Percentiles rank a stretch among this genome's conserved stretches.
Conservation (phyloP, 345 rosid species). For the Theobroma cacao region DNA sequence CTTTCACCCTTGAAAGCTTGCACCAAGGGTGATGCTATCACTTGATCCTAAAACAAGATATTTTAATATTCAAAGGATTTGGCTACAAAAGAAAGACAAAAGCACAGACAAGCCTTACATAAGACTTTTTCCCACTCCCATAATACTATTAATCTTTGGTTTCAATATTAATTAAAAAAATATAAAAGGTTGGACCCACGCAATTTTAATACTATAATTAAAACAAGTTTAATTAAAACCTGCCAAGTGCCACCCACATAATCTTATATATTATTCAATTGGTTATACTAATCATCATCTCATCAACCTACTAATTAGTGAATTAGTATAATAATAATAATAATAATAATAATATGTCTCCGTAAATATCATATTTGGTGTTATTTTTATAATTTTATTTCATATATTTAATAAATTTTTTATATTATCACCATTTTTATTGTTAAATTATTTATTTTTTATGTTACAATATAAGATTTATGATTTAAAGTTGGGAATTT, state of each 20-base stretch:
- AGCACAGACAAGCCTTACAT: slow-evolving; percentile 8
- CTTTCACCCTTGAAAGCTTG: background rate
- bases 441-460: no score
- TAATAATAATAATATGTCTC: no score
- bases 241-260: background rate
- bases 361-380: no score
- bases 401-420: no score
- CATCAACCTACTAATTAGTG: slow-evolving; percentile 7
- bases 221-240: background rate
- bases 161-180: background rate
- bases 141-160: background rate
- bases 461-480: no score
- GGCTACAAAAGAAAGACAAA: slow-evolving; percentile 14
- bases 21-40: background rate
- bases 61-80: background rate
- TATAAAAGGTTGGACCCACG: slow-evolving; percentile 6
- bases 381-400: no score
- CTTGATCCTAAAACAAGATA: background rate
- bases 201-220: background rate
- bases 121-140: slow-evolving; percentile 13
- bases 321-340: no score
- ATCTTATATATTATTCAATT: background rate
- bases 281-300: background rate
- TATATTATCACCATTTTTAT: no score
- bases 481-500: no score